Conservation (phyloP, 2,329 filamentous ascomycete genomes). For the Coniochaeta sp. region DNA sequence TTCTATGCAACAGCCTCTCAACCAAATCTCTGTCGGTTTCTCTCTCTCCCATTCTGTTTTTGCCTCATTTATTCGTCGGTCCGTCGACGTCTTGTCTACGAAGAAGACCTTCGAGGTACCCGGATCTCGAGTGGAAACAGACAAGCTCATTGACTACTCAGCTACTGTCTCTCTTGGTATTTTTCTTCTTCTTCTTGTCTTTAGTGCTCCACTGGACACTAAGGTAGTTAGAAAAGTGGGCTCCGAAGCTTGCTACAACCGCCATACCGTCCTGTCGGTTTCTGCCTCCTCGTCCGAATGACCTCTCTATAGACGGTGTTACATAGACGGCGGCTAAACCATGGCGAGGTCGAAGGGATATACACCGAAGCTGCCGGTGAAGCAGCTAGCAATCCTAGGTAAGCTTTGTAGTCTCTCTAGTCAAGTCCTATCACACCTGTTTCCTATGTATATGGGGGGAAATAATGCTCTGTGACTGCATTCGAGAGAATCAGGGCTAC, state of each 20-base stretch:
- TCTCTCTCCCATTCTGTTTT: neutral
- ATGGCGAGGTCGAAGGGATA: conserved; percentile 13
- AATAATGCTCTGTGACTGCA: neutral
- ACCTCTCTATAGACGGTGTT: neutral
- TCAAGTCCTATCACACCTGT: conserved; percentile 2
- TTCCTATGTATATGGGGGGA: conserved; percentile 7
- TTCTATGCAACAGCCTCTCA: neutral
- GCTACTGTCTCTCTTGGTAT: neutral
- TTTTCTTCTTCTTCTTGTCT: neutral
- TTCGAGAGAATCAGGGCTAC: neutral
- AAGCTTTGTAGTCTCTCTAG: conserved; percentile 24
- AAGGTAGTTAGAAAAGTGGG: neutral
- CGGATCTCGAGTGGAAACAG: neutral
- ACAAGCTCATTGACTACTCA: neutral
- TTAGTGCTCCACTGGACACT: neutral
- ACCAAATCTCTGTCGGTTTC: neutral
- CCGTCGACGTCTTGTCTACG: neutral
- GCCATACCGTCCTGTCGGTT: neutral
- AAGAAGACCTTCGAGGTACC: neutral
- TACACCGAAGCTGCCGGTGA: conserved; percentile 60
- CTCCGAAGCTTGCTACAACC: neutral
- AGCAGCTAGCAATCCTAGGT: conserved; percentile 75
- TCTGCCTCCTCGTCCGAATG: neutral
- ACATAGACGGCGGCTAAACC: neutral
- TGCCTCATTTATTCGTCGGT: neutral